Conservation (phyloP, 768 basidiomycete genomes). For the Mrakia gelida region DNA sequence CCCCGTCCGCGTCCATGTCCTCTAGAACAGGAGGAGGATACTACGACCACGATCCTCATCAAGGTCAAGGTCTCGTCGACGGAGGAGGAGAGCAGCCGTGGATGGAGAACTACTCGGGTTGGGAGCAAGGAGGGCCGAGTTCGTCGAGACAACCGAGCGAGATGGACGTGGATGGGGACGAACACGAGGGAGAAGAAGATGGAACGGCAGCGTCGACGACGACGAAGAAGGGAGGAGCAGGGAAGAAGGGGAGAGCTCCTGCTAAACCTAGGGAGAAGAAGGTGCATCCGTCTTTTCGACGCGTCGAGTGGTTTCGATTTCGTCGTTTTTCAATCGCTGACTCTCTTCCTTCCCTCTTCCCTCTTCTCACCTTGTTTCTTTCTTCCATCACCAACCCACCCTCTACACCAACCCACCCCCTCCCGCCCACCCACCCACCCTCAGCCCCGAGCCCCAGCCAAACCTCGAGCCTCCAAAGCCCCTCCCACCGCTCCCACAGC, state of each 20-base stretch:
- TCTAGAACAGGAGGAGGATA: neutral
- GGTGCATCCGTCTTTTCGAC: neutral
- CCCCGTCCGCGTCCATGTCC: neutral
- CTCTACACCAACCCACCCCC: neutral
- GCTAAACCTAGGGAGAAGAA: neutral
- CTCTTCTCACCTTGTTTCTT: neutral
- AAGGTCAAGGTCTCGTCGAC: neutral
- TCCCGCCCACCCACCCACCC: neutral
- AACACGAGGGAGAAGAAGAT: neutral
- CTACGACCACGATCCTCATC: neutral
- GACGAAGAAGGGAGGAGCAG: neutral
- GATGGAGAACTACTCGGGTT: constrained; percentile 1
- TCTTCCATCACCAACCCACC: neutral
- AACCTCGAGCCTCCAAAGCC: neutral
- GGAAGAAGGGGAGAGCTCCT: neutral
- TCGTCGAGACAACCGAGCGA: neutral
- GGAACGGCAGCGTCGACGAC: neutral
- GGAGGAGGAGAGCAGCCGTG: neutral
- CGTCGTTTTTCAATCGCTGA: too few species aligned
- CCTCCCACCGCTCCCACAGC: too few species aligned
- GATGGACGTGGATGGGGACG: neutral
- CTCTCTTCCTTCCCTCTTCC: too few species aligned
- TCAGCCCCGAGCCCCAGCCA: constrained; percentile 10
- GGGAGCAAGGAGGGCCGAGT: neutral
- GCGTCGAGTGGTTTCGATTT: too few species aligned